A percentile compares a stretch with the other conserved stretches of the same genome.
These are phyloP conservation scores for Arthroderma sp. DNA, from an alignment of 2,329 filamentous ascomycete genomes.

Conservation along the genomic window DNA sequence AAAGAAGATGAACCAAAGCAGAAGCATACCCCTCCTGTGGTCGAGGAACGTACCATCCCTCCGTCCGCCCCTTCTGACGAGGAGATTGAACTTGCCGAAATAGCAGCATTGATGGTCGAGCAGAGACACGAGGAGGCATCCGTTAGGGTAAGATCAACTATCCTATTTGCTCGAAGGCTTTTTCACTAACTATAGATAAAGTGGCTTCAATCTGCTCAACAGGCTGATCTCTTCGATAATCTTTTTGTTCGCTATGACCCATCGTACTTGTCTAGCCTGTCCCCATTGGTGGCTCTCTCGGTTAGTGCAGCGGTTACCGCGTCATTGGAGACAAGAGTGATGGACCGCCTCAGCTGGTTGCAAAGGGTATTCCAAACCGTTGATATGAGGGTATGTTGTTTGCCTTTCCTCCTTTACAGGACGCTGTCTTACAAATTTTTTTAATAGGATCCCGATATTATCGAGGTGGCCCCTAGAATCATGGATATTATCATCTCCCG, in stretches of 20 bases:
- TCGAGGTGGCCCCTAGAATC: constrained; percentile 44
- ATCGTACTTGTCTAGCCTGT: constrained; percentile 41
- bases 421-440: constrained; percentile 4
- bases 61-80: constrained; percentile 15
- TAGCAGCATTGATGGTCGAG: constrained; percentile 27
- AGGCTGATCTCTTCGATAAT: constrained; percentile 48
- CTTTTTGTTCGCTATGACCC: constrained; percentile 47
- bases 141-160: constrained; percentile 25
- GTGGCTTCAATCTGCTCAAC: constrained; percentile 50
- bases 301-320: constrained; percentile 50
- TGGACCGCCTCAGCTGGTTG: constrained; percentile 47
- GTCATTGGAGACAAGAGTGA: constrained; percentile 39
- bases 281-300: constrained; percentile 46
- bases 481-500: constrained; percentile 47
- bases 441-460: constrained; percentile 39
- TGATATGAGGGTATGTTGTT: constrained; percentile 35
- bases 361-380: constrained; percentile 42
- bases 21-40: constrained; percentile 5
- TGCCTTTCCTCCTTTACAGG: neutral
- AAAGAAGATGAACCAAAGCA: constrained; percentile 12
- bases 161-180: neutral
- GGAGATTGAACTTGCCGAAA: constrained; percentile 30
- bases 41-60: constrained; percentile 1
- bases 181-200: constrained; percentile 14
- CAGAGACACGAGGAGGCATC: constrained; percentile 33